Evolutionary conservation across 2,329 filamentous ascomycete genomes (phyloP).

Genomic region (Cryphonectria radicalis): DNA sequence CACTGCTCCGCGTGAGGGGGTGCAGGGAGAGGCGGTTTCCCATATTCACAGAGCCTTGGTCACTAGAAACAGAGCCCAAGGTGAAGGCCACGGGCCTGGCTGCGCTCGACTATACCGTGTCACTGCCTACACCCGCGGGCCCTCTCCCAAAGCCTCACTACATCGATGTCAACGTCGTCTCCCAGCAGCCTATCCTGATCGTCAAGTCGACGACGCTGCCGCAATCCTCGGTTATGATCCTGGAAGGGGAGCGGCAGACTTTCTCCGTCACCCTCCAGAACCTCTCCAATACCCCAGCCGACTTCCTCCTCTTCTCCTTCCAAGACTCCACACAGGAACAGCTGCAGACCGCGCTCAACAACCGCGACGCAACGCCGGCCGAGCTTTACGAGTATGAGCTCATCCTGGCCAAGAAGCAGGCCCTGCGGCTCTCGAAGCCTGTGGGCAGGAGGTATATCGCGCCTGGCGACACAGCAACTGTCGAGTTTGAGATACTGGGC

Average conservation of each 20-base stretch:
- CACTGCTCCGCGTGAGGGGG: constrained; percentile 76
- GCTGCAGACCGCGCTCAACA: constrained; percentile 74
- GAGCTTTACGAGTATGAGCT: constrained; percentile 88
- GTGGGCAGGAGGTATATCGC: constrained; percentile 63
- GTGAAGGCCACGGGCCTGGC: constrained; percentile 75
- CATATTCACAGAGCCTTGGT: constrained; percentile 80
- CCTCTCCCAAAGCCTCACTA: constrained; percentile 50
- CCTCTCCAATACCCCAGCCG: constrained; percentile 73
- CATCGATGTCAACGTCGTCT: constrained; percentile 74
- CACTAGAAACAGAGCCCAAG: constrained; percentile 69
- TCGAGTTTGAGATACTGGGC: constrained; percentile 83
- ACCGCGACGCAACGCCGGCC: constrained; percentile 75
- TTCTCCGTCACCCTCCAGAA: constrained; percentile 86
- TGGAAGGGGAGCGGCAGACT: constrained; percentile 82
- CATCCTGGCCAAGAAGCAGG: constrained; percentile 75
- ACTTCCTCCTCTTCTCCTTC: constrained; percentile 86
- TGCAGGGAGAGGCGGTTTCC: constrained; percentile 84
- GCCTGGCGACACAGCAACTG: constrained; percentile 69
- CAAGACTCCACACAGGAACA: constrained; percentile 84
- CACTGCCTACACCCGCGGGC: constrained; percentile 42
- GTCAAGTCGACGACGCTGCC: constrained; percentile 78
- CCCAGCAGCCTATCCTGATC: constrained; percentile 75
- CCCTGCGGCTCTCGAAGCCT: constrained; percentile 60
- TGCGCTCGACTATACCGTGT: constrained; percentile 55
- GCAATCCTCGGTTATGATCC: constrained; percentile 86